Percentiles rank a stretch among this genome's conserved stretches.
These are phyloP conservation scores for Plasmodium chabaudi DNA, from an alignment of 169 alveolate species.

Conservation along the genomic window DNA sequence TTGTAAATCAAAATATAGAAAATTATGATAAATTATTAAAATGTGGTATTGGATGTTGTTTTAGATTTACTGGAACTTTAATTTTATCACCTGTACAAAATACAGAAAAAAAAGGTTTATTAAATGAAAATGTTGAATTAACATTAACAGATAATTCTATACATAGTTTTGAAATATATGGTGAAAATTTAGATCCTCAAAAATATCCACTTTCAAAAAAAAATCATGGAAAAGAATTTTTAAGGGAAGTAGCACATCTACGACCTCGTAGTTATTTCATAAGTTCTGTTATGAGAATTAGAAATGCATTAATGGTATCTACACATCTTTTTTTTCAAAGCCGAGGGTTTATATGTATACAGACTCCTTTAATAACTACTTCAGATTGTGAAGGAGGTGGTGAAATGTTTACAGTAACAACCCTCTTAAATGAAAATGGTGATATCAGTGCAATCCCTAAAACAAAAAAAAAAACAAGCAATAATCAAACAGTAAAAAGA, in stretches of 20 bases:
- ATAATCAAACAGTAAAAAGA: constrained; percentile 22
- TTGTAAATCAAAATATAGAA: constrained; percentile 90
- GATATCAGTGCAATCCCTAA: constrained; percentile 74
- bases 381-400: constrained; percentile 99
- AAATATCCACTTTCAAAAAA: constrained; percentile 96
- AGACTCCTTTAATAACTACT: constrained; percentile 98
- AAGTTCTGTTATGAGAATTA: constrained; percentile 94
- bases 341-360: constrained; percentile 96
- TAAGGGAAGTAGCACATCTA: constrained; percentile 97
- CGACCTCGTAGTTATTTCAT: constrained; percentile 97
- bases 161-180: constrained; percentile 82
- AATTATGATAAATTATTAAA: constrained; percentile 87
- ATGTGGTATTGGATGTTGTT: constrained; percentile 89
- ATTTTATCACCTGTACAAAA: constrained; percentile 95
- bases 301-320: constrained; percentile 96
- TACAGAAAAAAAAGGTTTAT: constrained; percentile 80
- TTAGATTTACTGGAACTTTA: constrained; percentile 91
- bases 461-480: constrained; percentile 14
- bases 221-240: constrained; percentile 93
- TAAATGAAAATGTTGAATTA: constrained; percentile 73
- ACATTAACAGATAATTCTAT: constrained; percentile 78
- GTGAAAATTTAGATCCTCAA: constrained; percentile 92
- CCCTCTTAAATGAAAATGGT: constrained; percentile 89
- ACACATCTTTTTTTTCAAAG: constrained; percentile 96
- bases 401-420: constrained; percentile 98